These are phyloP conservation scores for Ottelia alismoides DNA, from an alignment of 106 monocot species.

Conservation along the genomic window DNA sequence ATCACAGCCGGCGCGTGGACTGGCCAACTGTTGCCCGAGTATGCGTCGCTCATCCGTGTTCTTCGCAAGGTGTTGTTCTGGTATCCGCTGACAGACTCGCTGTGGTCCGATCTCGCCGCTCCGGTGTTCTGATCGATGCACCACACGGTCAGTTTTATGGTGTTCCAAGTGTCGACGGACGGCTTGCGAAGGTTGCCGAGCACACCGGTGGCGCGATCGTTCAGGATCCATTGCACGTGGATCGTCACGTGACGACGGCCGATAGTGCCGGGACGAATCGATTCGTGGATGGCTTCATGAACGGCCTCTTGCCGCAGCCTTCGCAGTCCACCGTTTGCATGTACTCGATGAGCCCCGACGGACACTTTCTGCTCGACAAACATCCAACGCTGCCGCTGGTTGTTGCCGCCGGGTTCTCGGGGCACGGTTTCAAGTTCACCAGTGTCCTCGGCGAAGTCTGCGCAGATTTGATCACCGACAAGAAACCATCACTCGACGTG, in stretches of 20 bases:
- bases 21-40: not conserved
- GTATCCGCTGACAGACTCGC: not conserved
- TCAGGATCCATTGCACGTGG: not conserved
- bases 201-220: not conserved
- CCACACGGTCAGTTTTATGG: not conserved
- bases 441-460: not conserved
- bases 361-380: not conserved
- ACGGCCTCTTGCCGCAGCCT: not conserved
- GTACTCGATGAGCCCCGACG: not conserved
- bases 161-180: not conserved
- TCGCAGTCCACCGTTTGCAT: not conserved
- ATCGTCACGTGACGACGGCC: not conserved
- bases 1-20: not conserved
- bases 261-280: not conserved
- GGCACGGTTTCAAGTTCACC: not conserved
- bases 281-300: not conserved
- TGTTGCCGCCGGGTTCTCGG: not conserved
- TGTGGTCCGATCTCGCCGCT: no score
- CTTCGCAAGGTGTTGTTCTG: not conserved
- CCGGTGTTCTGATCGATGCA: not conserved
- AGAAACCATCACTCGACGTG: no score
- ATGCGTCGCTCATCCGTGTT: not conserved
- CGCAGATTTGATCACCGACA: no score
- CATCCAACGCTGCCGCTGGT: not conserved
- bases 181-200: not conserved